These are phyloP conservation scores for Volvox carteri DNA, from an alignment of 163 green algal genomes.

Conservation along the genomic window DNA sequence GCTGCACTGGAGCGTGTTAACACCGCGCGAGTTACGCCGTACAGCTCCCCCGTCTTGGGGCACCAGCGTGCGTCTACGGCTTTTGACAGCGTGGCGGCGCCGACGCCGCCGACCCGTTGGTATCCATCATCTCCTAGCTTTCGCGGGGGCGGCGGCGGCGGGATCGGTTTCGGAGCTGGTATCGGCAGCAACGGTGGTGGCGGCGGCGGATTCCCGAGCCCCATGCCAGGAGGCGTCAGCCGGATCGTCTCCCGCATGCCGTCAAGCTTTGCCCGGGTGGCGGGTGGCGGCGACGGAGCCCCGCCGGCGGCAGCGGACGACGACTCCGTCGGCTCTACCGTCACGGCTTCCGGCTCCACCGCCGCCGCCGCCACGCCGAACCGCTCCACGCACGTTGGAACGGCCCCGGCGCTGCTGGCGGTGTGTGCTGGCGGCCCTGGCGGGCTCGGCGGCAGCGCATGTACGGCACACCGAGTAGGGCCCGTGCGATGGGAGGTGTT, in stretches of 20 bases:
- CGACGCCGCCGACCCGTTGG: background rate
- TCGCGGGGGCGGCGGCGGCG: background rate
- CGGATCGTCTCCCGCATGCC: background rate
- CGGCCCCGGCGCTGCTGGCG: background rate
- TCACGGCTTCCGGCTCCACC: background rate
- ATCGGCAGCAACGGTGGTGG: background rate
- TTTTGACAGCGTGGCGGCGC: no score
- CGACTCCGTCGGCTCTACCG: background rate
- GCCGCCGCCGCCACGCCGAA: background rate
- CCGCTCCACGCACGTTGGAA: background rate
- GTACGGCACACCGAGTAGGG: background rate
- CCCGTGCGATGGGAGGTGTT: constrained; percentile 11
- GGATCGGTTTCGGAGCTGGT: background rate
- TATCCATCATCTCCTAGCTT: background rate
- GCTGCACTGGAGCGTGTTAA: background rate
- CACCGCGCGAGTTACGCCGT: background rate
- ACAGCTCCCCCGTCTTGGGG: background rate
- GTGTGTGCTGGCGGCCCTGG: background rate
- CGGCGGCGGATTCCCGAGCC: background rate
- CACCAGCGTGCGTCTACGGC: no score
- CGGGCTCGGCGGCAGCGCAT: background rate
- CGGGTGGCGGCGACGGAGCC: background rate
- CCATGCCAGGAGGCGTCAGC: background rate
- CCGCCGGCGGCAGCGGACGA: background rate
- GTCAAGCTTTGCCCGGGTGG: background rate